Evolutionary conservation across 495 filamentous ascomycete genomes (phyloP), one percentile per base, ranked within the genome.

Genomic region (Friedmanniomyces simplex): DNA sequence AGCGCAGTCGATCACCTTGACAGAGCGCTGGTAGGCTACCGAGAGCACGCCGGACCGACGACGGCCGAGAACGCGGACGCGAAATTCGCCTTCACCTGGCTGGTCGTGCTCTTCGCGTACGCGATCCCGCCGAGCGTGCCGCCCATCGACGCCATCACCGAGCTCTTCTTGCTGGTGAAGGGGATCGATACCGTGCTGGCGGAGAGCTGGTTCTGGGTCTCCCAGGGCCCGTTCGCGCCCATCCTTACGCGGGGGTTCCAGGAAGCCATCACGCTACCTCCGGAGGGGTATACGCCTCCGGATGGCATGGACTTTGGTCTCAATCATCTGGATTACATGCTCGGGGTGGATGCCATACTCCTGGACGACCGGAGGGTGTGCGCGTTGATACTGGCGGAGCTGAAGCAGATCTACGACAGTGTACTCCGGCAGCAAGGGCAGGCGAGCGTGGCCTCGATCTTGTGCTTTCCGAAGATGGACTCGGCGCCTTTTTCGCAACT

Each of bases 271-370:
- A 43, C 54, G 13, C 39, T 24, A 24, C 48, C 45, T 8, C 32
- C 26, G 14, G 49, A 50, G 32, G 28, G 49, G 20, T 53, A 58
- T 28, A 47, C 39, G 3, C 12, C 57, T 5, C 60, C 60, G 7
- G 55, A 58, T 30, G 60, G 60, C n/a, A 63, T 63, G 41, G 60
- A 63, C 46, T 63, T 59, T 39, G 56, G 60, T 12, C 50, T 63
- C n/a, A 48, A 37, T 28, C 60, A 63, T 37, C 56, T 63, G 2
- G 60, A 63, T 46, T 63, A 34, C 47, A 59, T 63, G 56, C 50
- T 63, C 16, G 56, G 50, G 12, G 46, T 59, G n/a, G 60, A 63
- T 1, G 36, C 50, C 25, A 63, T 63, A 50, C 20, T 63, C 1
- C 42, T 56, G 3, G 60, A 59, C 24, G 60, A 63, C 14, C 41